Conservation (phyloP, 2,329 filamentous ascomycete species). For the Rhynchosporium secalis region DNA sequence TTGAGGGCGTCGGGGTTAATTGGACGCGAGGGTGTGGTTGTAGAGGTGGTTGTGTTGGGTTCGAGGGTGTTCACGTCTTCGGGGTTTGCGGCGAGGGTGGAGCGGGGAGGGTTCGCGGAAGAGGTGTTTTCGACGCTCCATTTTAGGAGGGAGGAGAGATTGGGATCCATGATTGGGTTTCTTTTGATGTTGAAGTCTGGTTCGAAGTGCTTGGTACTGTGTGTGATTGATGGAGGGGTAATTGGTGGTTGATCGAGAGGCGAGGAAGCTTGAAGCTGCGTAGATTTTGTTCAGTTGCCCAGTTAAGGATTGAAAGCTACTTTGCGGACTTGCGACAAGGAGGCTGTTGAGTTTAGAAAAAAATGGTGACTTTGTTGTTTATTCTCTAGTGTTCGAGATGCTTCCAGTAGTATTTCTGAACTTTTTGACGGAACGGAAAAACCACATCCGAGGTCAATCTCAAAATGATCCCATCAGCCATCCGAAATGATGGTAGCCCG, state of each 20-base stretch:
- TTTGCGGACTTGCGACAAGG: neutral
- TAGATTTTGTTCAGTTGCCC: too few species aligned
- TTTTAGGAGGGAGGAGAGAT: slow-evolving; percentile 41
- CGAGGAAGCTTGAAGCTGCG: too few species aligned
- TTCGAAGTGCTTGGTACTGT: slow-evolving; percentile 3
- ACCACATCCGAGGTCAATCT: neutral
- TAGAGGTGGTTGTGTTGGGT: neutral
- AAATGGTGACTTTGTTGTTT: neutral
- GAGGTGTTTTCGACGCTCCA: slow-evolving; percentile 59
- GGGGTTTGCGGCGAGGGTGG: slow-evolving; percentile 2
- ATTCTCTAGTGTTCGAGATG: slow-evolving; percentile 5
- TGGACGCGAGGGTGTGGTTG: neutral
- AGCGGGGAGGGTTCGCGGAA: slow-evolving; percentile 35
- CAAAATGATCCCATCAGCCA: too few species aligned
- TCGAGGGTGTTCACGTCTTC: too few species aligned
- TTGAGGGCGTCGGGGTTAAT: slow-evolving; percentile 70
- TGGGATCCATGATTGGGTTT: slow-evolving; percentile 34
- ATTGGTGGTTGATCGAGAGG: neutral
- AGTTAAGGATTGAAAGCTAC: neutral
- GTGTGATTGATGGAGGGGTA: slow-evolving; percentile 25
- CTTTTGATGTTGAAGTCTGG: slow-evolving; percentile 12
- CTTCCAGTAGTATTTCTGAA: neutral
- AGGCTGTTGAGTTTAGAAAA: neutral
- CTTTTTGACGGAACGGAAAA: slow-evolving; percentile 10
- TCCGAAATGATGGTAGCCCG: neutral